Base-by-base conservation (phyloP, 2,329 filamentous ascomycete species). In the Leptographium radiaticola region DNA sequence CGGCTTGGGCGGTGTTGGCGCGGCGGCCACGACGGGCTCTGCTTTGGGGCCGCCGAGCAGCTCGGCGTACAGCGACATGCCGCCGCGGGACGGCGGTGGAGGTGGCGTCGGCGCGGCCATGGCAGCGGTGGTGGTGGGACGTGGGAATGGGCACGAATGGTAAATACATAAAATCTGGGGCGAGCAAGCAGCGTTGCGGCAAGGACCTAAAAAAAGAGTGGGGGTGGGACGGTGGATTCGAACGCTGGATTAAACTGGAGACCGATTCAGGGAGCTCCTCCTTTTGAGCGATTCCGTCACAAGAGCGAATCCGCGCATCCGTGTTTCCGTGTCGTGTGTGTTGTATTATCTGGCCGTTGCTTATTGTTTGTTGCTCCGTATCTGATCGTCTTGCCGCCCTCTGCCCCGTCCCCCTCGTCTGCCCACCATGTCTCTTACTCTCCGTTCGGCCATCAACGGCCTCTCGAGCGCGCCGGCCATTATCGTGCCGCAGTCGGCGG, bases 51-150 rank as follows among this genome's bases (percentile, higher is more conserved):
- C 73, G 62, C 88, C 84, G 58, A 93, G 80, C 45, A 95, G 77
- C 66, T 94, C 87, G 53, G 87, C 89, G 66, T 95, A 95, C 6
- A 94, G 80, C 18, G 87, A 90, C 60, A 89, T 73, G 55, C 76
- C 75, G 55, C 73, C 70, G 54, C 72, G 68, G 25, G 25, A 25
- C 25, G 25, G 25, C 4, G 44, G 44, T 48, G 67, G 64, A 13
- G 68, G 68, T 43, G 70, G 68, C 25, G 72, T 64, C 38, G 68
- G 68, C 16, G 57, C 57, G 4, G 59, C 57, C 59, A 60, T 60
- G 34, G 2, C n/a, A 12, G 12, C 11, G 16, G 44, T 53, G 34
- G 47, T 13, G 8, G 33, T 20, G 31, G 16, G 33, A 15, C 10
- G 31, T 48, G 18, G 15, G 48, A 30, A n/a, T 18, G 25, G 47